Percentiles rank a stretch among this genome's conserved stretches.
These are phyloP conservation scores for barley (Hordeum vulgare) DNA, from an alignment of 176 grass and related monocot genomes.

Conservation along the genomic window MorexV3_pseudomolecules_assembly NC_058518.1:170935945-170936444, in stretches of 20 bases:
- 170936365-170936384: slow-evolving; percentile 78
- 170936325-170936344: slow-evolving; percentile 70
- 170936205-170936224: neutral
- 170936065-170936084: neutral
- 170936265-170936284: slow-evolving; percentile 81
- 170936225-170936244: slow-evolving; percentile 14
- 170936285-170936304: slow-evolving; percentile 73
- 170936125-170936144: neutral
- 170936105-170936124: neutral
- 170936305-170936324: slow-evolving; percentile 82
- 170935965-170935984: neutral
- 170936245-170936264: slow-evolving; percentile 86
- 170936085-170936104: neutral
- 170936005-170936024: neutral
- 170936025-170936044: neutral
- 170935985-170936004: neutral
- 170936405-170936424: slow-evolving; percentile 58
- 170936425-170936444: slow-evolving; percentile 50
- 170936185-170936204: neutral
- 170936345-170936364: slow-evolving; percentile 74
- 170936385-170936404: slow-evolving; percentile 59
- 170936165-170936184: neutral
- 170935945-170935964: neutral
- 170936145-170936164: neutral
- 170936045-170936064: neutral